Evolutionary conservation across 1,284 basidiomycete species (phyloP).

Genomic region (Heterobasidion annosum): DNA sequence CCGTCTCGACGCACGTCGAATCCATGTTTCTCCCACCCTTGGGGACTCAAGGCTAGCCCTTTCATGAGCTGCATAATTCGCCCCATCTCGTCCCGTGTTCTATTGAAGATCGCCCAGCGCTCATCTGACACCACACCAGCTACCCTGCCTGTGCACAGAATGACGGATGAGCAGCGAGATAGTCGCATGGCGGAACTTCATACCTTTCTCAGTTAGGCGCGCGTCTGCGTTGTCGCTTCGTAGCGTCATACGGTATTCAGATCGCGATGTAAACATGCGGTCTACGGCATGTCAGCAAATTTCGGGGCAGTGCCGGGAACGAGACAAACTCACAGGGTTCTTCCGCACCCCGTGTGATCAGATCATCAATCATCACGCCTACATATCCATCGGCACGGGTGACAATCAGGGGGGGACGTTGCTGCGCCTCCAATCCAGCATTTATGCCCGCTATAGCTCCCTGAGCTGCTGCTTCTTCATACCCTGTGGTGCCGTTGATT

Average conservation of each 20-base stretch:
- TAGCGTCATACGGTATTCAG: constrained; percentile 83
- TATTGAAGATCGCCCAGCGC: constrained; percentile 51
- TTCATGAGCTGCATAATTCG: constrained; percentile 44
- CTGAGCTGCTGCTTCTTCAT: constrained; percentile 88
- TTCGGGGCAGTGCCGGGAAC: neutral
- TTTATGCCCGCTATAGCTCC: constrained; percentile 82
- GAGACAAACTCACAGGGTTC: constrained; percentile 64
- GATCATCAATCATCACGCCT: constrained; percentile 88
- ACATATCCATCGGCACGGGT: constrained; percentile 77
- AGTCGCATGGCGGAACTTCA: constrained; percentile 8
- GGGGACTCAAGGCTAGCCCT: constrained; percentile 43
- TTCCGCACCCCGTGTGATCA: constrained; percentile 80
- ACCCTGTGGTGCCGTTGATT: constrained; percentile 88
- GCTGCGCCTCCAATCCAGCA: constrained; percentile 63
- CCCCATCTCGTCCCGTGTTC: constrained; percentile 40
- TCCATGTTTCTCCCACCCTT: constrained; percentile 55
- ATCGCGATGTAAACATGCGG: constrained; percentile 88
- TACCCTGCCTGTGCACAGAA: constrained; percentile 27
- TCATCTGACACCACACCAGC: constrained; percentile 54
- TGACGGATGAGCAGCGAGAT: neutral
- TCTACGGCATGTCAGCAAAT: constrained; percentile 33
- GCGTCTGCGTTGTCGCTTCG: constrained; percentile 85
- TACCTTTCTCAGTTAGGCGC: constrained; percentile 70
- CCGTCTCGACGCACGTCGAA: constrained; percentile 54
- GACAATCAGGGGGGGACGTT: constrained; percentile 51